These are phyloP conservation scores for Cercospora canescens DNA, from an alignment of 2,329 filamentous ascomycete genomes.

Conservation along the genomic window DNA sequence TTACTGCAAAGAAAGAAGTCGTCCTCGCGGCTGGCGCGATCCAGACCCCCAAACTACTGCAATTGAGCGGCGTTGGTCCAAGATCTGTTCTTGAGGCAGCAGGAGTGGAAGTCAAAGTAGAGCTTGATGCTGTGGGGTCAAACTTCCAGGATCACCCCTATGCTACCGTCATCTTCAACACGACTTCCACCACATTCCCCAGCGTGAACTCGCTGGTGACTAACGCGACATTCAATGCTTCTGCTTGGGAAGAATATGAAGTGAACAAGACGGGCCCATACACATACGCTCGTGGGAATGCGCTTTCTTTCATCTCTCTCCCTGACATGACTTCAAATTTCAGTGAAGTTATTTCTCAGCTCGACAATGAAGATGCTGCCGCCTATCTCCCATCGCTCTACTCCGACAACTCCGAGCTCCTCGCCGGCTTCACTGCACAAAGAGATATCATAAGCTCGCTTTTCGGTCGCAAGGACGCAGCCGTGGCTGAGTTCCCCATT, in stretches of 20 bases:
- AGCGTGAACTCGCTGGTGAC: not conserved
- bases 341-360: not conserved
- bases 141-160: slow-evolving; percentile 29
- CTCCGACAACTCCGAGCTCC: not conserved
- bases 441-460: not conserved
- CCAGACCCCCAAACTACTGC: slow-evolving; percentile 59
- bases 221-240: slow-evolving; percentile 13
- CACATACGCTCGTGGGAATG: slow-evolving; percentile 20
- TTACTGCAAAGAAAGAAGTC: slow-evolving; percentile 49
- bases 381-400: not conserved
- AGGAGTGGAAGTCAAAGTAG: slow-evolving; percentile 12
- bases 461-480: not conserved
- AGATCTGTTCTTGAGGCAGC: slow-evolving; percentile 11
- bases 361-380: not conserved
- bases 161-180: not conserved
- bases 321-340: slow-evolving; percentile 17
- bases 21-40: slow-evolving; percentile 60
- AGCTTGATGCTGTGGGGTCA: slow-evolving; percentile 34
- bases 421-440: slow-evolving; percentile 1
- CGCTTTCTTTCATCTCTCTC: slow-evolving; percentile 26
- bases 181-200: not conserved
- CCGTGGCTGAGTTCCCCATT: slow-evolving; percentile 5
- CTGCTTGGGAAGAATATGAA: slow-evolving; percentile 14
- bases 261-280: slow-evolving; percentile 16
- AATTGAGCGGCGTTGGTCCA: slow-evolving; percentile 60